Percentiles rank a stretch among this genome's conserved stretches.
Conservation (phyloP, 2,329 filamentous ascomycete species). For the Arthrobotrys pseudoclavata region DNA sequence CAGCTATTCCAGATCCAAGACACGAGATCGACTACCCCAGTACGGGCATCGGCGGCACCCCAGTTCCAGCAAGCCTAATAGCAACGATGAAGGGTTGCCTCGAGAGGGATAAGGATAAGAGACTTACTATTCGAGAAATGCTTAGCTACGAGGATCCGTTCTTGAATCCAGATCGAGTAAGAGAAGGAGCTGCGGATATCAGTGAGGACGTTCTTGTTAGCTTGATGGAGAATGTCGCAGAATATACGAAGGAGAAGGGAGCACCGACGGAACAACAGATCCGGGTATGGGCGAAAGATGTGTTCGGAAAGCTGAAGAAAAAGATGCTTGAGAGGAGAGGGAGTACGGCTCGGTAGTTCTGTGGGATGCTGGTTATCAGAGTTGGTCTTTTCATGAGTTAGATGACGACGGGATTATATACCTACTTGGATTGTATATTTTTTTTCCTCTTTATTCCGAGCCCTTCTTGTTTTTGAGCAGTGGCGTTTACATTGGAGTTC, state of each 20-base stretch:
- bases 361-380: background rate
- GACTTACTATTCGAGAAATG: conserved; percentile 76
- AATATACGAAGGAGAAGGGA: conserved; percentile 63
- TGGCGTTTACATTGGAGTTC: conserved; percentile 53
- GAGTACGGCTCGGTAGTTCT: background rate
- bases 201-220: conserved; percentile 63
- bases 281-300: conserved; percentile 63
- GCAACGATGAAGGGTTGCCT: conserved; percentile 76
- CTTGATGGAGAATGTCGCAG: conserved; percentile 63
- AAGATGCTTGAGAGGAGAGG: conserved; percentile 62
- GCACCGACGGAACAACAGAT: conserved; percentile 62
- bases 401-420: conserved; percentile 19
- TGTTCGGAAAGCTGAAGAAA: conserved; percentile 62
- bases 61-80: conserved; percentile 73
- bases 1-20: conserved; percentile 85
- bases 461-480: conserved; percentile 33
- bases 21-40: conserved; percentile 80
- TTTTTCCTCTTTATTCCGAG: conserved; percentile 27
- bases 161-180: conserved; percentile 70
- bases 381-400: conserved; percentile 12
- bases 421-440: conserved; percentile 27
- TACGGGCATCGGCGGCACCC: conserved; percentile 75
- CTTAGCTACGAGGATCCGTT: conserved; percentile 74
- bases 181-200: conserved; percentile 62
- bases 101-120: conserved; percentile 73